Evolutionary conservation across 768 basidiomycete species (phyloP), one percentile per base, ranked within the genome.

Genomic region (Cystobasidium tubakii): DNA sequence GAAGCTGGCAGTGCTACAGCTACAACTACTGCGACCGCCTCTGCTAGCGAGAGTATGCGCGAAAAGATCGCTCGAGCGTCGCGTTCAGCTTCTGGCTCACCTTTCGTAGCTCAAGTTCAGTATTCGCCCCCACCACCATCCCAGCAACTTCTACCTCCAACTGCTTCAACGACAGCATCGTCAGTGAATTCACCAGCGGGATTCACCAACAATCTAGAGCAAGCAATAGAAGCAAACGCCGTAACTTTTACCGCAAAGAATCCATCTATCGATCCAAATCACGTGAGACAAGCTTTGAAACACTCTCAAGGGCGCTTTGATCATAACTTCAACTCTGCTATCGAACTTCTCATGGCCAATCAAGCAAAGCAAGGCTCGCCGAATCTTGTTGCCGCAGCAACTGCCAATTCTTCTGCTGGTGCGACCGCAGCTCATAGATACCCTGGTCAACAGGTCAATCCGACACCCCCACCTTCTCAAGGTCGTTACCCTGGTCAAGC

Each of bases 271-370:
- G 25, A 53, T 17, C 53, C 34, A 29, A 55, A 71, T 44, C 23
- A 33, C 29, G 69, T 71, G 33, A 31, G 54, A 23, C 55, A 55
- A 34, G 69, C 69, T 23, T 55, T 71, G 29, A 33, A 60, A 21
- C 69, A 71, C 55, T 71, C 69, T 34, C n/a, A 60, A n/a, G 55
- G 55, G 9, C 54, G 31, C 7, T 71, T 71, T 46, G 69, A 71
- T 60, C 31, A 31, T 23, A 71, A 55, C 25, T 71, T 71, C 69
- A 29, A 55, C 3, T 25, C 50, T 34, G 69, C 69, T 17, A 23
- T 71, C 31, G 55, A 34, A 27, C 53, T 71, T 23, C 54, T 67
- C 25, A 25, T 67, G 33, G 19, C 29, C 12, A 15, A 55, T 12
- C 27, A 10, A 27, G 69, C 69, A 71, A 31, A 55, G 17, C 23